Evolutionary conservation across 495 filamentous ascomycete species (phyloP).

Genomic region (Lepidopterella palustris): DNA sequence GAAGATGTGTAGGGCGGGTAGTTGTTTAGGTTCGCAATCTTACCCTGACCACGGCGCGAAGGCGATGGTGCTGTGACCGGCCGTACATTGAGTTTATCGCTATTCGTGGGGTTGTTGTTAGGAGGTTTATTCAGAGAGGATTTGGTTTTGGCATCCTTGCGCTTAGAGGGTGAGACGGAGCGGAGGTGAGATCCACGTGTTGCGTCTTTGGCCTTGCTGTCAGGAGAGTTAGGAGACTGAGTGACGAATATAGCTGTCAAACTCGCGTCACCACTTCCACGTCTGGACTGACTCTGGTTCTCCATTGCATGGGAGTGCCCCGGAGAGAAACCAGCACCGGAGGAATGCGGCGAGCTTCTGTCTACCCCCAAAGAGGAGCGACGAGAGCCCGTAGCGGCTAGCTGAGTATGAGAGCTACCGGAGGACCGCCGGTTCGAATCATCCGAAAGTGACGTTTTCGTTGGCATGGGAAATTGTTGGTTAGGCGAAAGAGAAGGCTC

Average conservation of each 20-base stretch:
- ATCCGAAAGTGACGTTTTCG: neutral
- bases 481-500: neutral
- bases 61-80: slow-evolving; percentile 26
- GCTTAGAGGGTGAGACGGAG: slow-evolving; percentile 5
- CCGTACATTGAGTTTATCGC: slow-evolving; percentile 13
- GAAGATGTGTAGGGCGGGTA: slow-evolving; percentile 6
- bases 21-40: slow-evolving; percentile 8
- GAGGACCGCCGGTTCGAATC: slow-evolving; percentile 10
- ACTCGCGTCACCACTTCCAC: slow-evolving; percentile 25
- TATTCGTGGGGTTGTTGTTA: neutral
- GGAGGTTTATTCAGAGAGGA: slow-evolving; percentile 4
- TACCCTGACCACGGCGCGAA: slow-evolving; percentile 21
- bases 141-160: slow-evolving; percentile 22
- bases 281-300: slow-evolving; percentile 26
- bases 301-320: slow-evolving; percentile 1
- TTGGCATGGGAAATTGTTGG: neutral
- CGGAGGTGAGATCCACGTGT: neutral
- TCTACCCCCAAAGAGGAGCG: slow-evolving; percentile 18
- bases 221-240: slow-evolving; percentile 8
- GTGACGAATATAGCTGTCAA: slow-evolving; percentile 27
- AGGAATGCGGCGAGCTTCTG: slow-evolving; percentile 19
- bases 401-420: slow-evolving; percentile 9
- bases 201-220: slow-evolving; percentile 8
- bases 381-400: slow-evolving; percentile 8
- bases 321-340: slow-evolving; percentile 13